Percentiles rank a stretch among this genome's conserved stretches.
phyloP scores from a whole-genome alignment of 2,329 filamentous ascomycete genomes.

The Mollisiaceae sp. region DNA sequence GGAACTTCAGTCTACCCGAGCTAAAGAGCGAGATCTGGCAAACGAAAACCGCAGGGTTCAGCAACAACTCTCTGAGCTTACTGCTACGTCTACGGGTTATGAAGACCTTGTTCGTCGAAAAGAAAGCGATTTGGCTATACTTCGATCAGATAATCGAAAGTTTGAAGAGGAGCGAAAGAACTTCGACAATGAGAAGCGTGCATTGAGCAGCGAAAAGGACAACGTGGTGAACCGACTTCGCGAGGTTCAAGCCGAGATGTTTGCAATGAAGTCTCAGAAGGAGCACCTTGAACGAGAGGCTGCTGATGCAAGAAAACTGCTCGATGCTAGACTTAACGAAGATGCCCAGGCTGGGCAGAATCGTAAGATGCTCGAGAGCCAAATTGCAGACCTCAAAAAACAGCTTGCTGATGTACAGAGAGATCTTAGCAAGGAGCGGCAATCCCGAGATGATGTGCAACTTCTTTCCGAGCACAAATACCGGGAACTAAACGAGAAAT shows the following conservation, averaged over 20 bases:
- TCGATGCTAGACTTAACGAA: conserved; percentile 88
- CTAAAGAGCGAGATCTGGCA: conserved; percentile 75
- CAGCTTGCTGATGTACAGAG: conserved; percentile 85
- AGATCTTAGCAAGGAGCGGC: conserved; percentile 87
- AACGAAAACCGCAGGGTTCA: conserved; percentile 84
- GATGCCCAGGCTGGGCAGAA: conserved; percentile 85
- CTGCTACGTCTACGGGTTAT: conserved; percentile 90
- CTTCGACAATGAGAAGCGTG: conserved; percentile 79
- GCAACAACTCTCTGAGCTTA: conserved; percentile 83
- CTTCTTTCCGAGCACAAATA: conserved; percentile 90
- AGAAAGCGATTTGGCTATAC: conserved; percentile 86
- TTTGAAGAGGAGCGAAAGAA: conserved; percentile 79
- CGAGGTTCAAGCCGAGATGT: conserved; percentile 85
- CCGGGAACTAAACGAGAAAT: conserved; percentile 81
- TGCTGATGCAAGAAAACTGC: conserved; percentile 81
- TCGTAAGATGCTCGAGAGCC: conserved; percentile 80
- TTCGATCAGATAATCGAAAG: conserved; percentile 84
- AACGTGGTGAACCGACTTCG: conserved; percentile 76
- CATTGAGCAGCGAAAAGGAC: conserved; percentile 77
- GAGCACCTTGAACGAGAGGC: conserved; percentile 86
- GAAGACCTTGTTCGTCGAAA: conserved; percentile 93
- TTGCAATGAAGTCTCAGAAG: conserved; percentile 84
- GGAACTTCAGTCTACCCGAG: conserved; percentile 75
- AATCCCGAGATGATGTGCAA: conserved; percentile 92
- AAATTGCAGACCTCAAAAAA: conserved; percentile 85